Evolutionary conservation across 129 eudicot species (phyloP).

Genomic region (Mikania micrantha): DNA sequence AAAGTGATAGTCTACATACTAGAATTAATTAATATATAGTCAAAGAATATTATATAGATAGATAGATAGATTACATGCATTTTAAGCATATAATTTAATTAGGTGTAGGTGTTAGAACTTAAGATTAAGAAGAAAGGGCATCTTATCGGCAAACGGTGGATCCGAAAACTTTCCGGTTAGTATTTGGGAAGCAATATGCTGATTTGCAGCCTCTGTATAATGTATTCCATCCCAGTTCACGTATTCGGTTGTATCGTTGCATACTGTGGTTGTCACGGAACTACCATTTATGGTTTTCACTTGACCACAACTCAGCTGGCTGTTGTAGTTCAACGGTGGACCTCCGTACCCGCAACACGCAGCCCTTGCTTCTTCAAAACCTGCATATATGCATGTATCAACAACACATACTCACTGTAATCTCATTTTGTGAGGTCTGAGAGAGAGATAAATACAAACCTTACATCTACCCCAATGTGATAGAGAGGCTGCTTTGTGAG

Average conservation of each 20-base stretch:
- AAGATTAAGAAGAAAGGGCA: constrained; percentile 78
- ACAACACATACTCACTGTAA: too few relatives aligned
- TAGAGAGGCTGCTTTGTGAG: too few relatives aligned
- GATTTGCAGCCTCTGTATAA: constrained; percentile 93
- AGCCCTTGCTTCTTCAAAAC: constrained; percentile 64
- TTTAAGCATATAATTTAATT: too few relatives aligned
- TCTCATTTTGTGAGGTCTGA: too few relatives aligned
- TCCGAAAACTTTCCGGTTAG: constrained; percentile 92
- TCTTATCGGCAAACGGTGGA: constrained; percentile 71
- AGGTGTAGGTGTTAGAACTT: constrained; percentile 59
- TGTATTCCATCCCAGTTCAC: constrained; percentile 96
- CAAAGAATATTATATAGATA: too few relatives aligned
- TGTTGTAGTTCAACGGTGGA: constrained; percentile 74
- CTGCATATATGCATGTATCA: constrained; percentile 32
- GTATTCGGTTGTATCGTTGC: constrained; percentile 64
- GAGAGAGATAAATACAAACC: too few relatives aligned
- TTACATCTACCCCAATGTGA: too few relatives aligned
- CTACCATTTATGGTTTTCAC: constrained; percentile 60
- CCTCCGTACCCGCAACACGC: constrained; percentile 95
- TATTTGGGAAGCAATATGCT: constrained; percentile 76
- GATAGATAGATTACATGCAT: too few relatives aligned
- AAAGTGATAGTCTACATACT: too few relatives aligned
- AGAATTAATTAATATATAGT: too few relatives aligned
- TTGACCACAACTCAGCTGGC: constrained; percentile 64
- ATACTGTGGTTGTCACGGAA: constrained; percentile 53